Evolutionary conservation across 164 flowering plant species (phyloP), one percentile per base, ranked within the genome.

Genomic region (Sedum album): DNA sequence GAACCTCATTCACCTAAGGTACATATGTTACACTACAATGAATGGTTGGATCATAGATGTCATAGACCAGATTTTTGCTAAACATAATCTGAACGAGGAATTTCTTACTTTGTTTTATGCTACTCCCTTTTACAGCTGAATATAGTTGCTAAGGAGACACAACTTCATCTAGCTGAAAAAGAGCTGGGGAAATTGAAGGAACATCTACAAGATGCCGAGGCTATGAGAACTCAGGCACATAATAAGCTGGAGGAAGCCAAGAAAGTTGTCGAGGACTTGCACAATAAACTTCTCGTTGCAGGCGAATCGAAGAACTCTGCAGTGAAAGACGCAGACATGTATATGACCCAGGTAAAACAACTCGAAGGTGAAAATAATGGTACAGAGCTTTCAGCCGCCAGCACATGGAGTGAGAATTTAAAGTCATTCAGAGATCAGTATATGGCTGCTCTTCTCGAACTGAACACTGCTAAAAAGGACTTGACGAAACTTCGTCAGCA

Each of bases 181-280:
- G 91, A 90, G 75, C 78, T 93, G 62, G 83, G 83, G 75, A 90
- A 83, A 80, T 77, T 88, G 38, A 90, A 87, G 73, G 90, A 90
- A 11, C 86, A 83, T 69, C 66, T 93, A 42, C 75, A 77, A 74
- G 86, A 82, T 82, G 92, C 97, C 60, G 94, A 93, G 74, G 76
- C 71, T 48, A 85, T 87, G 4, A 93, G 83, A 78, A 66, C 74
- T 61, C 80, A 88, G 67, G 92, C 90, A 66, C 82, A 85, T 14
- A 67, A 38, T 23, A 97, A 90, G 77, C 93, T 93, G 72, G 90
- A 90, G 66, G 82, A 73, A 67, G 91, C 91, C 30, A 86, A 83
- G 69, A 75, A 69, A 77, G 77, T 87, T 0, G 88, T 85, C 31
- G 88, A 81, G 2, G 88, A 86, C 64, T 84, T 93, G 65, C 72